Percentiles rank a stretch among this genome's conserved stretches.
Conservation (phyloP, 1,284 basidiomycete genomes). For the Laetiporus sulphureus region DNA sequence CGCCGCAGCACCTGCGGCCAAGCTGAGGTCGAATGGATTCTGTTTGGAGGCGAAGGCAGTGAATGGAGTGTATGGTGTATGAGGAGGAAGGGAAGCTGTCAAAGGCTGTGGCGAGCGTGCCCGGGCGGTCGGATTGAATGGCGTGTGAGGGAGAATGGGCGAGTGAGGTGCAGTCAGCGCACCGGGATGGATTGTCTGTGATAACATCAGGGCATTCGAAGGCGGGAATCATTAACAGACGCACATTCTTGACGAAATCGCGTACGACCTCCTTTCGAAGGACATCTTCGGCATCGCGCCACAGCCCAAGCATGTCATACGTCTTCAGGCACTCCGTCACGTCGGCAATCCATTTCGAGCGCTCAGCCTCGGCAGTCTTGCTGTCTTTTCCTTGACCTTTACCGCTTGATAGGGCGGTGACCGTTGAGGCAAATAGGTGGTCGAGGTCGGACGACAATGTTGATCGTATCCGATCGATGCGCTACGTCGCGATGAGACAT, state of each 20-base stretch:
- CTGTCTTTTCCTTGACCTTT: constrained; percentile 36
- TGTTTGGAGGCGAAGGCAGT: constrained; percentile 55
- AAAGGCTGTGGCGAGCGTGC: constrained; percentile 10
- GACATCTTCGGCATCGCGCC: constrained; percentile 84
- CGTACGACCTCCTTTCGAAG: constrained; percentile 65
- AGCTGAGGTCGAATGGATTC: constrained; percentile 32
- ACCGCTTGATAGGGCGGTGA: constrained; percentile 40
- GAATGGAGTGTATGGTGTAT: constrained; percentile 60
- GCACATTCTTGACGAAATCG: constrained; percentile 71
- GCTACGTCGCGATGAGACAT: constrained; percentile 35
- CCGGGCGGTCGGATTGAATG: constrained; percentile 33
- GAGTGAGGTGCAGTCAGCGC: constrained; percentile 63
- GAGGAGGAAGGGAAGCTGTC: constrained; percentile 33
- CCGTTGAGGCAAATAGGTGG: constrained; percentile 60
- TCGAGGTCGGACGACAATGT: constrained; percentile 82
- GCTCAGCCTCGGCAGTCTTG: constrained; percentile 48
- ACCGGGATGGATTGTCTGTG: constrained; percentile 71
- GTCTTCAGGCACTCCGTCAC: constrained; percentile 76
- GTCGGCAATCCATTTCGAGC: constrained; percentile 53
- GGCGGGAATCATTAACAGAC: constrained; percentile 9
- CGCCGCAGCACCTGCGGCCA: constrained; percentile 15
- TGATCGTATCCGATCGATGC: constrained; percentile 73
- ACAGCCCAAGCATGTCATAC: constrained; percentile 76
- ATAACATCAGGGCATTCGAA: no score
- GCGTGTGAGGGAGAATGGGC: constrained; percentile 70